These are phyloP conservation scores for Strigomonas culicis DNA, from an alignment of 208 protist genomes.

Conservation along the genomic window DNA sequence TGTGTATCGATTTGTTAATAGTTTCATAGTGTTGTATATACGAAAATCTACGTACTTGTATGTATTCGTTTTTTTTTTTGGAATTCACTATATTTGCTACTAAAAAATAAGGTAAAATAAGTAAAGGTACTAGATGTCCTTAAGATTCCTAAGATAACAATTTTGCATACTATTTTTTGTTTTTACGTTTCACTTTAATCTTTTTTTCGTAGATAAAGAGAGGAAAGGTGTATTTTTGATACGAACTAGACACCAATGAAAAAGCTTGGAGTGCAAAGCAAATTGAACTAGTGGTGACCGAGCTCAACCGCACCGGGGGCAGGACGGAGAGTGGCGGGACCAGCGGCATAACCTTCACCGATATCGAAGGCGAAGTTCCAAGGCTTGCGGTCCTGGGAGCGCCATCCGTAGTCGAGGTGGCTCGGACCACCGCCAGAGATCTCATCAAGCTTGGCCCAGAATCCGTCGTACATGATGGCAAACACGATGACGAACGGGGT, in stretches of 20 bases:
- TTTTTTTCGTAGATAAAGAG: constrained; percentile 2
- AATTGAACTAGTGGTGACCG: constrained; percentile 50
- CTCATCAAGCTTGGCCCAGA: constrained; percentile 83
- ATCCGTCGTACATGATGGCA: constrained; percentile 76
- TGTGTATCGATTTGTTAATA: no score
- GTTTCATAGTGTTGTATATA: no score
- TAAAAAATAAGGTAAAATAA: constrained; percentile 11
- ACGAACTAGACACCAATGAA: no score
- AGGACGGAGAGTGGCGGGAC: constrained; percentile 57
- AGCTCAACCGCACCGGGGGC: constrained; percentile 75
- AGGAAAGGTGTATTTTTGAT: no score
- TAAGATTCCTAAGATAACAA: constrained; percentile 13
- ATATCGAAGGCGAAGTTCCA: constrained; percentile 89
- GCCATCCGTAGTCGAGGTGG: constrained; percentile 76
- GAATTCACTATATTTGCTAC: background rate
- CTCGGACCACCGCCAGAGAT: constrained; percentile 73
- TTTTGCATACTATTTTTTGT: constrained; percentile 7
- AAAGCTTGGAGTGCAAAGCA: no score
- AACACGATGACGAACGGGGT: constrained; percentile 60
- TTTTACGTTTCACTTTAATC: constrained; percentile 13
- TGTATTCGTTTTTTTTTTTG: constrained; percentile 8
- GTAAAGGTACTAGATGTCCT: constrained; percentile 17
- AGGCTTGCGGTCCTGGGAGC: constrained; percentile 69
- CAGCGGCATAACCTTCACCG: constrained; percentile 84
- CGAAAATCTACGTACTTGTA: background rate